Evolutionary conservation across 371 early-diverging fungal genomes (phyloP), one percentile per base, ranked within the genome.

Genomic region (Nematocida ironsii): DNA sequence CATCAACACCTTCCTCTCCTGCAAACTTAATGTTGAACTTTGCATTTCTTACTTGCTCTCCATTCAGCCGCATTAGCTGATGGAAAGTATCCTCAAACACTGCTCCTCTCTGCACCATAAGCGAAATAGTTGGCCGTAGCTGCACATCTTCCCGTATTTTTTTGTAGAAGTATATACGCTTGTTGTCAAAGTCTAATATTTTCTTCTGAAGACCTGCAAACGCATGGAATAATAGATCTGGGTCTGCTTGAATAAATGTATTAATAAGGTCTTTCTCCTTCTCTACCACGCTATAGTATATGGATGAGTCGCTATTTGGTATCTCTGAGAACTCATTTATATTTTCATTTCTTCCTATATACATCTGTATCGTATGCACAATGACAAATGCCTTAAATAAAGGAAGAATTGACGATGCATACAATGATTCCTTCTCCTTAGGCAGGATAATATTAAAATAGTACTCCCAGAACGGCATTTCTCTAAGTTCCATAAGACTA

Each of bases 1-100:
- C 95, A 90, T 98, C 98, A 0, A 96, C 92, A 66, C 96, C 98
- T 84, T 95, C 95, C 88, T 98, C 98, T 25, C 93, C 93, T 73
- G 91, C 89, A 88, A 98, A 96, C 62, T 92, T 91, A 27, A 98
- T 94, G 83, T 90, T 91, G 55, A 98, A 89, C 84, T 93, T 94
- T 71, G 93, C 72, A 16, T 70, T 56, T 55, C 60, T 70, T 16
- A 84, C 68, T 44, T 82, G 75, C 61, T 75, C 68, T 9, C 62
- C 68, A 16, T 72, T 47, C 9, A 71, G 62, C 25, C 58, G 60
- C 84, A 84, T 84, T 23, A 84, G 50, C 62, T 84, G 82, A 18
- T 76, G 72, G 62, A 82, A 84, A 18, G 84, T 76, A 52, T 82
- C 78, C 18, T 72, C 66, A 25, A 84, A 72, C 7, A 84, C 55